Percentiles rank a stretch among this genome's conserved stretches.
Evolutionary conservation across 1,284 basidiomycete species (phyloP).

Genomic region (Papiliotrema nemorosa): DNA sequence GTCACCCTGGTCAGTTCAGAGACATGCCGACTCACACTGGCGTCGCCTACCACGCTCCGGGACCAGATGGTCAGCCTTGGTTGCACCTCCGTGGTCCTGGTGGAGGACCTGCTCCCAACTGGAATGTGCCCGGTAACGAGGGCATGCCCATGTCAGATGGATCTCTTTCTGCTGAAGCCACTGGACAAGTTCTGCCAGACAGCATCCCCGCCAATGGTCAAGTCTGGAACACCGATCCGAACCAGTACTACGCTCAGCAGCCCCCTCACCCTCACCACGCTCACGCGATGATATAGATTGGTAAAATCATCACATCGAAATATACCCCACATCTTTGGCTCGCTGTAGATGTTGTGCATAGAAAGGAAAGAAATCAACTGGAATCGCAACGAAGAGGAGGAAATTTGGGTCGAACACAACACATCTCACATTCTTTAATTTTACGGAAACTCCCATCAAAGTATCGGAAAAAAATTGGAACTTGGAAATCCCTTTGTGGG

Average conservation of each 20-base stretch:
- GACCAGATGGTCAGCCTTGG: slow-evolving; percentile 47
- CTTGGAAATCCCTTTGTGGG: too few species aligned
- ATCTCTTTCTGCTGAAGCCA: slow-evolving; percentile 1
- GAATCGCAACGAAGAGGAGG: too few species aligned
- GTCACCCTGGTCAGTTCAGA: slow-evolving; percentile 9
- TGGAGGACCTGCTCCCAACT: slow-evolving; percentile 40
- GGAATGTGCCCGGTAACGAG: slow-evolving; percentile 15
- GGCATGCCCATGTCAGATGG: slow-evolving; percentile 1
- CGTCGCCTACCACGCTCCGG: slow-evolving; percentile 45
- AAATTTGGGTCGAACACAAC: too few species aligned
- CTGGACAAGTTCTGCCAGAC: slow-evolving; percentile 5
- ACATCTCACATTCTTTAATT: too few species aligned
- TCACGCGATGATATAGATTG: slow-evolving; percentile 2
- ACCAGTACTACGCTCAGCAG: neutral
- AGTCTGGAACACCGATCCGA: neutral
- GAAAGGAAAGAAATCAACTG: too few species aligned
- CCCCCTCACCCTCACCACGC: neutral
- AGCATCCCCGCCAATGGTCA: neutral
- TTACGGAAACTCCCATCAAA: too few species aligned
- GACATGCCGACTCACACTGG: slow-evolving; percentile 38
- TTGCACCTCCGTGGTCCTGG: slow-evolving; percentile 41
- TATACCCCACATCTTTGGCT: too few species aligned
- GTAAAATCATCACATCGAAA: too few species aligned
- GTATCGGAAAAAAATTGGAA: too few species aligned
- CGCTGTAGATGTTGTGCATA: too few species aligned